Percentiles rank a stretch among this genome's conserved stretches.
phyloP scores from a whole-genome alignment of 2,329 filamentous ascomycete species.

The Sporothrix variecibatus region DNA sequence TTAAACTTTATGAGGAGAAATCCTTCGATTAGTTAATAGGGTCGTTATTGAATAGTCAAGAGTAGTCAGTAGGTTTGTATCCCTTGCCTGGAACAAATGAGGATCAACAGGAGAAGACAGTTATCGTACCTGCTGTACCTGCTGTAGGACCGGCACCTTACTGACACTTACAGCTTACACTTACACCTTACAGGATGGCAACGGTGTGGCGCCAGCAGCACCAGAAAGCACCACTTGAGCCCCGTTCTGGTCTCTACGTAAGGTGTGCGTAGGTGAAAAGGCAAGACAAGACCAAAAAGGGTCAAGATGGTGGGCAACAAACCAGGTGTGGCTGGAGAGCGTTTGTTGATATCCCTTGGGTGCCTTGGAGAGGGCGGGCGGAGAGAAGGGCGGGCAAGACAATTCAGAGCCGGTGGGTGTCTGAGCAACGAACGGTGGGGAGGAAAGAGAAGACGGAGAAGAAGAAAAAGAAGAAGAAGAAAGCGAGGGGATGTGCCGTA shows the following conservation, averaged over 20 bases:
- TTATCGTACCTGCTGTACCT: no score
- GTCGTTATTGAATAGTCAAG: neutral
- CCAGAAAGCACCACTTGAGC: neutral
- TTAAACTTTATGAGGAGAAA: neutral
- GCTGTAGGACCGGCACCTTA: neutral
- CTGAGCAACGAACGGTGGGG: slow-evolving; percentile 14
- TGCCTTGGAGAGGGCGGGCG: slow-evolving; percentile 20
- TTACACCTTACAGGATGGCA: neutral
- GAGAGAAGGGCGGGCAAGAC: slow-evolving; percentile 13
- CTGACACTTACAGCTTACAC: neutral
- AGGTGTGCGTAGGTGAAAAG: neutral
- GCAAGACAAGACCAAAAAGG: neutral
- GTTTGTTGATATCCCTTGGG: slow-evolving; percentile 11
- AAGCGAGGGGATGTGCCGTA: neutral
- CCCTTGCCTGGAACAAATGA: slow-evolving; percentile 1
- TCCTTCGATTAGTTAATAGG: no score
- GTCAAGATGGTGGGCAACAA: neutral
- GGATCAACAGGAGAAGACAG: slow-evolving; percentile 11
- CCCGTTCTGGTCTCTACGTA: slow-evolving; percentile 6
- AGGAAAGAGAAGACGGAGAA: neutral
- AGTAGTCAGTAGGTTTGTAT: neutral
- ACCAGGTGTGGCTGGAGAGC: slow-evolving; percentile 4
- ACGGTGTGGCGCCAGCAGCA: neutral
- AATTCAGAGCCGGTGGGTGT: neutral
- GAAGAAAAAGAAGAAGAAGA: slow-evolving; percentile 16